Evolutionary conservation across 148 eudicot genomes (phyloP).

Genomic region (Fagopyrum homotropicum): DNA sequence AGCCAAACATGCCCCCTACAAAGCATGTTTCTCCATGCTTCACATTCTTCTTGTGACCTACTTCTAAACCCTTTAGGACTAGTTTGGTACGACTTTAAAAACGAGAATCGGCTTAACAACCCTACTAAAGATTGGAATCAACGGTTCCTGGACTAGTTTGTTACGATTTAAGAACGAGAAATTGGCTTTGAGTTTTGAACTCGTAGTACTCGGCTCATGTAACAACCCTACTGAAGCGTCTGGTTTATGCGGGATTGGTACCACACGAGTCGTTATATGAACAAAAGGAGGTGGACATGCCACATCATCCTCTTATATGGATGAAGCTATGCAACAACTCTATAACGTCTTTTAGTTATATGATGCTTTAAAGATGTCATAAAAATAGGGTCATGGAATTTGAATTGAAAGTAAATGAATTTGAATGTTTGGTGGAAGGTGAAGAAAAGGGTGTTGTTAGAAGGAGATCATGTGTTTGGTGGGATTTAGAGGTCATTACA

Average conservation of each 20-base stretch:
- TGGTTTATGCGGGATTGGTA: no score
- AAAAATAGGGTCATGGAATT: neutral
- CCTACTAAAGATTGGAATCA: no score
- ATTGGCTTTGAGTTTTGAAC: no score
- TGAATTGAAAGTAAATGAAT: neutral
- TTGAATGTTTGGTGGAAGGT: neutral
- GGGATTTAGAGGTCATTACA: neutral
- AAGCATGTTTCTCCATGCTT: neutral
- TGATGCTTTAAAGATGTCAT: neutral
- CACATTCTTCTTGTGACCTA: no score
- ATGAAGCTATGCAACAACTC: neutral
- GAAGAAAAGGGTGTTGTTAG: neutral
- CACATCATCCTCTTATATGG: neutral
- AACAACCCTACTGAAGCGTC: no score
- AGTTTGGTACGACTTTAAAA: no score
- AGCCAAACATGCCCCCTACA: neutral
- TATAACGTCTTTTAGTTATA: neutral
- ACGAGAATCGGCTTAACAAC: no score
- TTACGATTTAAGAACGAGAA: no score
- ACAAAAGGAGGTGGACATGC: neutral
- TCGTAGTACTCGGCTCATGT: no score
- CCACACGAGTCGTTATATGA: neutral
- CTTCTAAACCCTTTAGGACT: neutral
- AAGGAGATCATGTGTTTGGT: slow-evolving; percentile 7
- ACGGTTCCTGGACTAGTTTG: no score